Conservation (phyloP, 495 filamentous ascomycete genomes). For the Annulohypoxylon stygium region DNA sequence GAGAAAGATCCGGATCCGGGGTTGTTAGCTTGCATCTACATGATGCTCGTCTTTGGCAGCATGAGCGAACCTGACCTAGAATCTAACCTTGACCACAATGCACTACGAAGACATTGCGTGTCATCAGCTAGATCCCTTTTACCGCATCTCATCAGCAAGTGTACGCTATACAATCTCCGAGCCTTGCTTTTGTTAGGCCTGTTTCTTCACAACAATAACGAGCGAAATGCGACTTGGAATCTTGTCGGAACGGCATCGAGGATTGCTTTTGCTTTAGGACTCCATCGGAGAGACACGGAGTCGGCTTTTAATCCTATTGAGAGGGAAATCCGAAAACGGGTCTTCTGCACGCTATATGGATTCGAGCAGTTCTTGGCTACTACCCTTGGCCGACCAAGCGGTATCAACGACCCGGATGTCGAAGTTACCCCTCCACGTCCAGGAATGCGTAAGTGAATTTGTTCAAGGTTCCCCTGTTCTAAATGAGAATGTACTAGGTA, state of each 20-base stretch:
- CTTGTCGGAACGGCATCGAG: constrained; percentile 57
- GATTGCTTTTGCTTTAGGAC: constrained; percentile 57
- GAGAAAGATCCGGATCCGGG: constrained; percentile 38
- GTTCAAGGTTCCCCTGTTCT: neutral
- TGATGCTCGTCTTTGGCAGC: constrained; percentile 58
- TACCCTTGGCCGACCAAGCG: constrained; percentile 57
- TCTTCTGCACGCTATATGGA: constrained; percentile 59
- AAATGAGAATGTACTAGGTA: neutral
- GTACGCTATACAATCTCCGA: constrained; percentile 58
- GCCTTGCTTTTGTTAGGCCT: constrained; percentile 55
- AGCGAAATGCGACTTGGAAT: constrained; percentile 53
- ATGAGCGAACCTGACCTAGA: constrained; percentile 46
- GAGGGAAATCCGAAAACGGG: constrained; percentile 53
- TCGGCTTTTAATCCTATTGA: constrained; percentile 51
- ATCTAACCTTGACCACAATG: constrained; percentile 43
- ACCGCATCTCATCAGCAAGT: constrained; percentile 53
- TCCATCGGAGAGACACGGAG: constrained; percentile 49
- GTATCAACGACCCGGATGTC: constrained; percentile 54
- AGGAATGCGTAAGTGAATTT: constrained; percentile 22
- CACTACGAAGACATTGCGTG: constrained; percentile 51
- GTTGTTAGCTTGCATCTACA: constrained; percentile 60
- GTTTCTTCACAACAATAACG: constrained; percentile 58
- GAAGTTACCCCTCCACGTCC: constrained; percentile 46
- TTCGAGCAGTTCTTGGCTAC: constrained; percentile 59
- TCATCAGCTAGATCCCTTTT: constrained; percentile 47